Evolutionary conservation across 306 rosid genomes (phyloP), one percentile per base, ranked within the genome.

Genomic region (Dryas octopetala): DNA sequence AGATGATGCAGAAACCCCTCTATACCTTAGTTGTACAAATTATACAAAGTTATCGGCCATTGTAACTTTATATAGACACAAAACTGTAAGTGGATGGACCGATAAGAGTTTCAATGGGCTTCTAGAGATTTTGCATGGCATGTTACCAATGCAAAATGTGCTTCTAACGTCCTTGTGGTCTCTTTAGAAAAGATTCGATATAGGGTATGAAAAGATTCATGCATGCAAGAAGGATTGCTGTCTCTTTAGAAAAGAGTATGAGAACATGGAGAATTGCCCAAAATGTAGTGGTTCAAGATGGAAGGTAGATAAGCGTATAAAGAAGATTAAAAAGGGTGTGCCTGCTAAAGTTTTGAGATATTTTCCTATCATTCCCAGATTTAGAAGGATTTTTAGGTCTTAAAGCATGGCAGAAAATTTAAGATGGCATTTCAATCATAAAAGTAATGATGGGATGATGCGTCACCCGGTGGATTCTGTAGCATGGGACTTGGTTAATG

Each of bases 261-360:
- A 1, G 14, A 0, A 70, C 1, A 1, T 54, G 16, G 17, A 70
- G 9, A 54, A 0, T 5, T 69, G 74, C 14, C 47, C 32, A 38
- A 70, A 70, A 70, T 70, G 74, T 70, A 50, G 62, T 6, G 1
- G 15, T 70, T 70, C 50, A 7, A 52, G 74, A 70, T 70, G 49
- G 48, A 70, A 70, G 9, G 19, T 5, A 28, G 17, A 70, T 5
- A 15, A 19, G 15, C 57, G 4, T 5, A 68, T 19, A 4, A 48
- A 68, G 3, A 48, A 43, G 26, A n/a, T 41, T 3, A 63, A 1
- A 4, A 4, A n/a, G 9, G 52, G 69, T 6, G 26, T 63, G 44
- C 69, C 32, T 43, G 52, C 47, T 4, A 65, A 65, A 45, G 69
- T 65, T 3, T 38, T 67, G 5, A 17, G 12, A 23, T 68, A 68